These are phyloP conservation scores for Gaeumannomyces tritici DNA, from an alignment of 2,329 filamentous ascomycete species.

Conservation along the genomic window DNA sequence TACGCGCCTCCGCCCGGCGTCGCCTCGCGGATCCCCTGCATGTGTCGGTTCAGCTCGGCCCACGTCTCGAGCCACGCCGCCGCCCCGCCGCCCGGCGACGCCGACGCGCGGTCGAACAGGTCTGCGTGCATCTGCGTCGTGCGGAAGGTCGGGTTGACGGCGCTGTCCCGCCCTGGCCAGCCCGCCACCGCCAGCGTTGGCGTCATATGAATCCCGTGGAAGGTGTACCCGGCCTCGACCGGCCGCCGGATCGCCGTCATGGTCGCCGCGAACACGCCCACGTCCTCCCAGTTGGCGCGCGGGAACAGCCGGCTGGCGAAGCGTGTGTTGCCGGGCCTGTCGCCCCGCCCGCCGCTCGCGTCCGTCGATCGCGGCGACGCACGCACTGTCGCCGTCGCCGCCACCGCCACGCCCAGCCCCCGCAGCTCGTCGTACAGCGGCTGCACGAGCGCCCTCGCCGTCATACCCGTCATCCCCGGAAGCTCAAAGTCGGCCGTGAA, in stretches of 20 bases:
- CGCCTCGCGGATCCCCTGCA: conserved; percentile 5
- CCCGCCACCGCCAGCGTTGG: conserved; percentile 11
- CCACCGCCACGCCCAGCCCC: conserved; percentile 16
- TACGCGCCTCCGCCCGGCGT: conserved; percentile 9
- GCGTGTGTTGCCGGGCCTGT: conserved; percentile 11
- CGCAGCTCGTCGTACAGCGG: conserved; percentile 21
- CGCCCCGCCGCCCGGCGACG: background rate
- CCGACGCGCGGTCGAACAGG: conserved; percentile 6
- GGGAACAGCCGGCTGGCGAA: conserved; percentile 18
- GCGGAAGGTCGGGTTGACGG: conserved; percentile 12
- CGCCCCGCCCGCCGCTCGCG: conserved; percentile 9
- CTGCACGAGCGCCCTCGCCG: conserved; percentile 19
- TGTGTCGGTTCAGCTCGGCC: background rate
- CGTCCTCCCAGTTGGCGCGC: conserved; percentile 10
- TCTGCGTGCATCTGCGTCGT: conserved; percentile 8
- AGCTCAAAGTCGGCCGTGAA: conserved; percentile 24
- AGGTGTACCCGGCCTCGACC: conserved; percentile 14
- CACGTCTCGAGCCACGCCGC: background rate
- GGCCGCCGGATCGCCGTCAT: conserved; percentile 12
- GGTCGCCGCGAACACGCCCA: conserved; percentile 9
- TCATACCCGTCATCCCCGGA: conserved; percentile 14
- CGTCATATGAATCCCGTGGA: conserved; percentile 16
- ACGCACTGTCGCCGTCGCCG: conserved; percentile 10
- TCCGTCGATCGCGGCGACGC: background rate
- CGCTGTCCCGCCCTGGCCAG: conserved; percentile 12